A percentile compares a stretch with the other conserved stretches of the same genome.
These are phyloP conservation scores for Labyrinthula sp. DNA, from an alignment of 352 stramenopile genomes.

Conservation along the genomic window DNA sequence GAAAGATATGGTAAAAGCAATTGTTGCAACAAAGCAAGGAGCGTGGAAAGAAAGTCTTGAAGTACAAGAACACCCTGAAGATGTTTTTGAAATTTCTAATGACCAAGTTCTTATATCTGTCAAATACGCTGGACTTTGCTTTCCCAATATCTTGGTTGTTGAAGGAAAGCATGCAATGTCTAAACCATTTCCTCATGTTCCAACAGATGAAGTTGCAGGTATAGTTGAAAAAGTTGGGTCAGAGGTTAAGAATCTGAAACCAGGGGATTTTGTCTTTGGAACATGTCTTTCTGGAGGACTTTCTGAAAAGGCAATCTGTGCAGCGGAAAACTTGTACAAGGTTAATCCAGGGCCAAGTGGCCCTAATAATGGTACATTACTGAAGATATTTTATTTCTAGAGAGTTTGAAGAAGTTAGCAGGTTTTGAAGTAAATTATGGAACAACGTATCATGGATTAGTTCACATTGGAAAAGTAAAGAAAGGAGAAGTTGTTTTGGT, in stretches of 20 bases:
- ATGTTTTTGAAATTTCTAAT: no score
- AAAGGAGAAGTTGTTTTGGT: slow-evolving; percentile 33
- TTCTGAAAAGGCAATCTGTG: slow-evolving; percentile 23
- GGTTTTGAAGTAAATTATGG: slow-evolving; percentile 32
- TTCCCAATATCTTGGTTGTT: slow-evolving; percentile 31
- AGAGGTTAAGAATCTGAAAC: slow-evolving; percentile 20
- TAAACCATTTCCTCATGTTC: slow-evolving; percentile 32
- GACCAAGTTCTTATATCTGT: slow-evolving; percentile 28
- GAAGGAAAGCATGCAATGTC: slow-evolving; percentile 35
- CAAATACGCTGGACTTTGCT: slow-evolving; percentile 31
- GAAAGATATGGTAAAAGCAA: no score
- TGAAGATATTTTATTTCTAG: neutral
- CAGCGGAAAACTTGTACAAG: slow-evolving; percentile 19
- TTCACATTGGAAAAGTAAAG: slow-evolving; percentile 24
- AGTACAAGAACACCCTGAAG: no score
- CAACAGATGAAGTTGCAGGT: slow-evolving; percentile 33
- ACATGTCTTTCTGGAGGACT: slow-evolving; percentile 29
- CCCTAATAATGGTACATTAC: no score
- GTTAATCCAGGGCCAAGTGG: no score
- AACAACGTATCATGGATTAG: slow-evolving; percentile 31
- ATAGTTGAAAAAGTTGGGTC: slow-evolving; percentile 29
- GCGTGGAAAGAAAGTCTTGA: no score
- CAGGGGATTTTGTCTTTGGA: slow-evolving; percentile 30
- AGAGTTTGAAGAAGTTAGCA: slow-evolving; percentile 29
- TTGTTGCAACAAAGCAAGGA: no score